A percentile compares a stretch with the other conserved stretches of the same genome.
These are phyloP conservation scores for Chrysanthemum lavandulifolium DNA, from an alignment of 129 eudicot genomes.

Conservation along the genomic window DNA sequence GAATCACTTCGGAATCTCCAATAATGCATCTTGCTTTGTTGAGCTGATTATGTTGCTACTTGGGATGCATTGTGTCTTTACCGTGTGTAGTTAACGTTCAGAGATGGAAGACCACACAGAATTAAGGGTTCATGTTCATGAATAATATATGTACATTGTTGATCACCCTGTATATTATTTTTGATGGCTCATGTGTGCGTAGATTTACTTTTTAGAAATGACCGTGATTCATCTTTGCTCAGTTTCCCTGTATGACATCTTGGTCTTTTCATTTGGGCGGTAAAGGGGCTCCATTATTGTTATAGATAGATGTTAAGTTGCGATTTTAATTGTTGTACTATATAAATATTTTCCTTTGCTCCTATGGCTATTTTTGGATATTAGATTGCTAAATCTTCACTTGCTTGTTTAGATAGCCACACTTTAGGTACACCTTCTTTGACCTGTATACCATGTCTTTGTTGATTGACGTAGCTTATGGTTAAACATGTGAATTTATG, in stretches of 20 bases:
- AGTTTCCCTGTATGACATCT: neutral
- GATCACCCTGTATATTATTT: no score
- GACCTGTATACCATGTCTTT: no score
- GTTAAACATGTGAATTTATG: neutral
- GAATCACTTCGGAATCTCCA: neutral
- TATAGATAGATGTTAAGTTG: no score
- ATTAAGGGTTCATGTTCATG: neutral
- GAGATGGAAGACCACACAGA: neutral
- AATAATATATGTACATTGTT: neutral
- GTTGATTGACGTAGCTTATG: no score
- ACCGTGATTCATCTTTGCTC: neutral
- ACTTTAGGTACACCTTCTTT: no score
- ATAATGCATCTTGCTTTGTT: neutral
- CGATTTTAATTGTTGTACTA: no score
- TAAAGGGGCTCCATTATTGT: no score
- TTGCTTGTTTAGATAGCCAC: no score
- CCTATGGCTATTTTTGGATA: no score
- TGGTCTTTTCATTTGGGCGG: no score
- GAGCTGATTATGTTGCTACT: neutral
- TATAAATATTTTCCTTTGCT: no score
- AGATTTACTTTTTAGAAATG: neutral
- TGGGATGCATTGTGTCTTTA: neutral
- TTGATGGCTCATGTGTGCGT: neutral
- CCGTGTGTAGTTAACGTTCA: neutral
- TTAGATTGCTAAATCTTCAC: no score